A percentile compares a stretch with the other conserved stretches of the same genome.
Conservation (phyloP, 345 rosid genomes). For the Eucalyptus polyanthemos region DNA sequence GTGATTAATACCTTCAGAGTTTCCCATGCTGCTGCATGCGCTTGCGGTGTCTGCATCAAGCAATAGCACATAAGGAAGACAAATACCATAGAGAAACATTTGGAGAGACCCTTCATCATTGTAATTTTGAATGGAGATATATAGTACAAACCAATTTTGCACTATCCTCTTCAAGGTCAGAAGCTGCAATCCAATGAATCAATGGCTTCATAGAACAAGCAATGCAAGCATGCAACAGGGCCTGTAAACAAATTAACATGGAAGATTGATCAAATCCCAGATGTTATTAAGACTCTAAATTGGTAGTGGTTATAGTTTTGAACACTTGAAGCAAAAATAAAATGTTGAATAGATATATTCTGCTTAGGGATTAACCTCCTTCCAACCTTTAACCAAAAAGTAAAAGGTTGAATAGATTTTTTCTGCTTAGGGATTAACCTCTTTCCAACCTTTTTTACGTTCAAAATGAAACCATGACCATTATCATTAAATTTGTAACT, state of each 20-base stretch:
- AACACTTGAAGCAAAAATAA: background rate
- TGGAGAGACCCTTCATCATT: background rate
- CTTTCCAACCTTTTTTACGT: background rate
- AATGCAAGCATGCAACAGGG: conserved; percentile 94
- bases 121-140: background rate
- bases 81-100: background rate
- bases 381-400: background rate
- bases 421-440: background rate
- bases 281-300: background rate
- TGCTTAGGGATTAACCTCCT: background rate
- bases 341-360: background rate
- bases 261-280: background rate
- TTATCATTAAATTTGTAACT: background rate
- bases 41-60: conserved; percentile 63
- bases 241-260: conserved; percentile 25
- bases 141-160: conserved; percentile 37
- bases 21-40: conserved; percentile 79
- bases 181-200: conserved; percentile 92
- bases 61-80: background rate
- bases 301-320: background rate
- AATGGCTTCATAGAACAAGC: conserved; percentile 79
- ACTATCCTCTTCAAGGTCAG: conserved; percentile 90
- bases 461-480: background rate
- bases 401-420: background rate
- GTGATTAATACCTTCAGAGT: conserved; percentile 50